Evolutionary conservation across 2,329 filamentous ascomycete species (phyloP).

Genomic region (Biscogniauxia marginata): DNA sequence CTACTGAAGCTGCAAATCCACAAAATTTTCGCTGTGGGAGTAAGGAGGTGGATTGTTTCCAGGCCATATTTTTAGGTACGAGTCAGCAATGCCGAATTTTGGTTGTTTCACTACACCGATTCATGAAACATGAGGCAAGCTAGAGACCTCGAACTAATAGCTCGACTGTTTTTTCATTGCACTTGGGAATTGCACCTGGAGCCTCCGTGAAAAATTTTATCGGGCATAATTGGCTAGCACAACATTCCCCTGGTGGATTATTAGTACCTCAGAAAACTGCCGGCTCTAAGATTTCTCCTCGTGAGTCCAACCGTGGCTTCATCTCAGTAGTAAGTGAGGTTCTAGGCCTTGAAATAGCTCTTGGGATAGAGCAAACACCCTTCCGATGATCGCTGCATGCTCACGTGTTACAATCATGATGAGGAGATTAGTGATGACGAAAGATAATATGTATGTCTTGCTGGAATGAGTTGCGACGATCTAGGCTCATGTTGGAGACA

Average conservation of each 20-base stretch:
- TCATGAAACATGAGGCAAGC: neutral
- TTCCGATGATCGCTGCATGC: neutral
- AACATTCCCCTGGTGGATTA: no score
- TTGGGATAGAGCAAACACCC: neutral
- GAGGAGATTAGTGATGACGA: neutral
- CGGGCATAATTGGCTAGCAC: no score
- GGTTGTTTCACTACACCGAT: neutral
- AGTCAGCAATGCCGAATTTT: neutral
- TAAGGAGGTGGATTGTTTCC: neutral
- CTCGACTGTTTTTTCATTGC: neutral
- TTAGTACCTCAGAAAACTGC: no score
- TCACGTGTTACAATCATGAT: neutral
- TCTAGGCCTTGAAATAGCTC: neutral
- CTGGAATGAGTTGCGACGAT: neutral
- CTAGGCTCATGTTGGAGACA: neutral
- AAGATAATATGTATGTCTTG: neutral
- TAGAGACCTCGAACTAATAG: neutral
- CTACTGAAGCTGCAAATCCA: neutral
- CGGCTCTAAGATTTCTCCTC: no score
- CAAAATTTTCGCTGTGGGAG: neutral
- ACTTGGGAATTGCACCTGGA: neutral
- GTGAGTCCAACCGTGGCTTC: no score
- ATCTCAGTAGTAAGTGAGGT: neutral
- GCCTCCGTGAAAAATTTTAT: no score
- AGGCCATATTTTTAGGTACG: neutral